Percentiles rank a stretch among this genome's conserved stretches.
Evolutionary conservation across 129 eudicot genomes (phyloP).

Genomic region (Flaveria sonorensis): DNA sequence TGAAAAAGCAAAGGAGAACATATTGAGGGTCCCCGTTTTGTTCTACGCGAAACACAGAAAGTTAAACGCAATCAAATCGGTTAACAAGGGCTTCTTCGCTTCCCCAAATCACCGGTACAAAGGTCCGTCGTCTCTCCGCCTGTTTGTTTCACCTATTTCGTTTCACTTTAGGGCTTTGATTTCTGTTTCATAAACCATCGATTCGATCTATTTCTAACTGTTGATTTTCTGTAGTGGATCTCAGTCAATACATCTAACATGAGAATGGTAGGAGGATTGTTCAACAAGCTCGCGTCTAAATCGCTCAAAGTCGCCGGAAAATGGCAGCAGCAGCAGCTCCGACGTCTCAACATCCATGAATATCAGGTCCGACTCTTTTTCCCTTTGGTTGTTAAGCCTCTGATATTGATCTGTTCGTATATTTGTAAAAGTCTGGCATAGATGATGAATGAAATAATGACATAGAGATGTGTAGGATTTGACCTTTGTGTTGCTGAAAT

Average conservation of each 20-base stretch:
- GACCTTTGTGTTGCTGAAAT: neutral
- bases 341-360: slow-evolving; percentile 96
- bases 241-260: slow-evolving; percentile 4
- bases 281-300: slow-evolving; percentile 61
- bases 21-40: too few species aligned
- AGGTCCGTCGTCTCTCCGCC: slow-evolving; percentile 43
- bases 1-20: neutral
- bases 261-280: slow-evolving; percentile 62
- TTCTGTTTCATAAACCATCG: neutral
- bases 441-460: neutral
- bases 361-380: slow-evolving; percentile 58
- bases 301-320: slow-evolving; percentile 83
- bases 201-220: slow-evolving; percentile 21
- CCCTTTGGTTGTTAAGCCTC: neutral
- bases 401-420: neutral
- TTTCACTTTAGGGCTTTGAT: neutral
- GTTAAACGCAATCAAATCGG: neutral
- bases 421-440: neutral
- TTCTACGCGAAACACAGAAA: neutral
- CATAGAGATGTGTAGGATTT: neutral
- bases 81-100: slow-evolving; percentile 22
- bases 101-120: slow-evolving; percentile 16
- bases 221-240: slow-evolving; percentile 17
- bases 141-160: slow-evolving; percentile 1
- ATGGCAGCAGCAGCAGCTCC: slow-evolving; percentile 99